Evolutionary conservation across 352 stramenopile species (phyloP).

Genomic region (Globisporangium mamillatum): DNA sequence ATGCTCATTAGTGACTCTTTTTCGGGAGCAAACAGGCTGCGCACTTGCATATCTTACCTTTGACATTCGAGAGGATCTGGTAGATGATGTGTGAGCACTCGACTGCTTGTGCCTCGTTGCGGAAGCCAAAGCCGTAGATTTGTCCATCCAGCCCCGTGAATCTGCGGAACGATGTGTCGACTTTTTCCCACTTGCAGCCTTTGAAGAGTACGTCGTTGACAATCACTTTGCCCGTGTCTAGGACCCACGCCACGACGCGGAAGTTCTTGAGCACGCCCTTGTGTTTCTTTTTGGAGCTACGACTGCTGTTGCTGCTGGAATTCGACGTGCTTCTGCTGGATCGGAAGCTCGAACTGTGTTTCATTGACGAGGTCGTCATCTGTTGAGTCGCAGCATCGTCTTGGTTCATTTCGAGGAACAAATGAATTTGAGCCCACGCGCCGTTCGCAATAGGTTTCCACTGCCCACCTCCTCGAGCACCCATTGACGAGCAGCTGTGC

Average conservation of each 20-base stretch:
- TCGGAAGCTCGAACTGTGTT: background rate
- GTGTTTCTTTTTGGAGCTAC: background rate
- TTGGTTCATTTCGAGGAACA: constrained; percentile 49
- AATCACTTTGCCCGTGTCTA: constrained; percentile 53
- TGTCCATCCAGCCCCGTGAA: constrained; percentile 36
- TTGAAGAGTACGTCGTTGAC: constrained; percentile 42
- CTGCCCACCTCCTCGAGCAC: constrained; percentile 3
- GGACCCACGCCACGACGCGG: constrained; percentile 52
- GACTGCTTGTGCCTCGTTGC: constrained; percentile 32
- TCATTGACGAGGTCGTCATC: background rate
- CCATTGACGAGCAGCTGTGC: constrained; percentile 8
- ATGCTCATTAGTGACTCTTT: background rate
- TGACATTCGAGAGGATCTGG: constrained; percentile 40
- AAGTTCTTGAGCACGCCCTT: constrained; percentile 33
- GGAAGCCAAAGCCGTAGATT: constrained; percentile 50
- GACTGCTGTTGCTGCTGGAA: background rate
- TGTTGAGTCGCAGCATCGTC: constrained; percentile 9
- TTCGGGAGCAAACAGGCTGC: background rate
- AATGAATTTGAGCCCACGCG: constrained; percentile 48
- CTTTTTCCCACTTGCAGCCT: constrained; percentile 42
- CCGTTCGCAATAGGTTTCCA: constrained; percentile 44
- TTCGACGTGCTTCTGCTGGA: constrained; percentile 1
- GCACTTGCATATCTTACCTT: constrained; percentile 22
- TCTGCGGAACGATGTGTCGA: constrained; percentile 37
- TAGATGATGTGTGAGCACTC: constrained; percentile 52